Evolutionary conservation across 208 protist genomes (phyloP), one percentile per base, ranked within the genome.

Genomic region (Trypanosoma brucei): DNA sequence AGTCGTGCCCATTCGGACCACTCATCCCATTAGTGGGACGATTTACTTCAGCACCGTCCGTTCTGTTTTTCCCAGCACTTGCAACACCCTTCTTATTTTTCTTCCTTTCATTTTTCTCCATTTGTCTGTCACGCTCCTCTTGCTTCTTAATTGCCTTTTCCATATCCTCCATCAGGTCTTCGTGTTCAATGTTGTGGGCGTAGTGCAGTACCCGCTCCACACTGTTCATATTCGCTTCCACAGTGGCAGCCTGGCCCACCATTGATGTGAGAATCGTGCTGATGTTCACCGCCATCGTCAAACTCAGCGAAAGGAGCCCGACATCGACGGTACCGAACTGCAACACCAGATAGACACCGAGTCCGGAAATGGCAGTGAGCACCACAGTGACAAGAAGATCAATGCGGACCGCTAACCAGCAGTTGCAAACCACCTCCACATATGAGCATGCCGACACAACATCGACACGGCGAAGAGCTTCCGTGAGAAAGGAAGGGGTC

Each of bases 371-470:
- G n/a, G 65, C 61, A 2, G 74, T 75, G 39, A 86, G 76, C 13
- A 98, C 68, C 40, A 81, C 35, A 49, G 63, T 84, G 63, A 86
- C 90, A n/a, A 97, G 36, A 13, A 92, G 75, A 65, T 98, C 93
- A 1, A 98, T 59, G 1, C 96, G 80, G 1, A 96, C 72, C 11
- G 70, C 79, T 3, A 98, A 75, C 96, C 96, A 98, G 5, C 92
- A 72, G 44, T 96, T 81, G n/a, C 62, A 52, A 8, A 83, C 55
- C 30, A 71, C 80, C 51, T 86, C 60, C 63, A 86, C 75, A 57
- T 84, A 83, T 9, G 72, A 62, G 3, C 66, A 66, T 53, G 68
- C 75, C 58, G 74, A 87, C 1, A 91, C 74, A 11, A 73, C 65
- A 61, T 91, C 84, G 38, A 91, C 60, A 33, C 70, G 72, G 35